A percentile compares a stretch with the other conserved stretches of the same genome.
These are phyloP conservation scores for Colletotrichum gloeosporioides DNA, from an alignment of 2,329 filamentous ascomycete species.

Conservation along the genomic window DNA sequence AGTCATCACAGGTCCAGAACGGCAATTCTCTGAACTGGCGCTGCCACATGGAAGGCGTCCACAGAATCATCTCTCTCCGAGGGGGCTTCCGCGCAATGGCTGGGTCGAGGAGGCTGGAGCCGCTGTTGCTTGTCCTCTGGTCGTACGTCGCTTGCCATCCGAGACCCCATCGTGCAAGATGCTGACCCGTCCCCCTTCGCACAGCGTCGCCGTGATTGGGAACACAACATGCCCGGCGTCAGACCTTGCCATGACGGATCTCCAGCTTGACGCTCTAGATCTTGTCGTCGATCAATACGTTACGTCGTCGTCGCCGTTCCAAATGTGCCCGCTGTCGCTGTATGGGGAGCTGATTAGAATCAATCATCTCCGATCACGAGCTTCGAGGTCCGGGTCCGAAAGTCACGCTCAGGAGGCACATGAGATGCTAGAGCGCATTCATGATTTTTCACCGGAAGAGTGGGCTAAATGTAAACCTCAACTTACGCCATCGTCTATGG, in stretches of 20 bases:
- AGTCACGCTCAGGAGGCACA: background rate
- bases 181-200: slow-evolving; percentile 16
- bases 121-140: slow-evolving; percentile 30
- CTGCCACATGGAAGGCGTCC: slow-evolving; percentile 36
- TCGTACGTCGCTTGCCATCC: slow-evolving; percentile 26
- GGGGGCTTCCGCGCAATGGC: slow-evolving; percentile 30
- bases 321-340: slow-evolving; percentile 33
- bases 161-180: background rate
- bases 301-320: slow-evolving; percentile 25
- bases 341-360: slow-evolving; percentile 38
- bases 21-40: slow-evolving; percentile 36
- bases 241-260: slow-evolving; percentile 28
- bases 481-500: slow-evolving; percentile 25
- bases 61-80: slow-evolving; percentile 34
- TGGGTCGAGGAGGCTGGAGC: slow-evolving; percentile 21
- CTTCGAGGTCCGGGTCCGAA: slow-evolving; percentile 20
- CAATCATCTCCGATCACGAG: slow-evolving; percentile 36
- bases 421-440: slow-evolving; percentile 21
- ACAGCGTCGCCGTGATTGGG: slow-evolving; percentile 35
- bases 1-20: slow-evolving; percentile 34
- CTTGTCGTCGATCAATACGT: slow-evolving; percentile 27
- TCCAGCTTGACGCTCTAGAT: slow-evolving; percentile 30
- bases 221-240: slow-evolving; percentile 41
- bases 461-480: slow-evolving; percentile 34
- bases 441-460: slow-evolving; percentile 30